A percentile compares a stretch with the other conserved stretches of the same genome.
phyloP scores from a whole-genome alignment of 2,329 filamentous ascomycete genomes.

The Diaporthe citrichinensis region DNA sequence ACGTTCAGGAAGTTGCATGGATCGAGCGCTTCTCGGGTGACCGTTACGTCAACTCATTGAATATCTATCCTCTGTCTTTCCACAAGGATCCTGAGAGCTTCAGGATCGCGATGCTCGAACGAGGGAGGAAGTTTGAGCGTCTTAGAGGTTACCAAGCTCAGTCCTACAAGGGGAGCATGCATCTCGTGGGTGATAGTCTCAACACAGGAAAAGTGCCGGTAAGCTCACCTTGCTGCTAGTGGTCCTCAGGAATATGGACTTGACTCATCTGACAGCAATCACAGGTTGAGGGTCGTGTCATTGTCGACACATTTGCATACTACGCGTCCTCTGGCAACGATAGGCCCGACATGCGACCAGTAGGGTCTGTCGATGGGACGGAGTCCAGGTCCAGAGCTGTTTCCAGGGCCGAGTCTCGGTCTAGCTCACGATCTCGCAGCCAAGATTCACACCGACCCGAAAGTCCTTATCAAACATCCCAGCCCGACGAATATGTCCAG shows the following conservation, averaged over 20 bases:
- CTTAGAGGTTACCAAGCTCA: not conserved
- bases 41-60: not conserved
- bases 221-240: not conserved
- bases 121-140: slow-evolving; percentile 1
- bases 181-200: not conserved
- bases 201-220: not conserved
- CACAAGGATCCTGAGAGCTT: not conserved
- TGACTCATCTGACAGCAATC: not conserved
- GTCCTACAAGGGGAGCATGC: slow-evolving; percentile 5
- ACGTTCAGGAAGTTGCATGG: not conserved
- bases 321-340: not conserved
- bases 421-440: not conserved
- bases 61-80: slow-evolving; percentile 1
- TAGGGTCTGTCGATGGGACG: not conserved
- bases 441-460: not conserved
- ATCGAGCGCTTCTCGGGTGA: not conserved
- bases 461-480: too few species aligned
- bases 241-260: not conserved
- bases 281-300: slow-evolving; percentile 6
- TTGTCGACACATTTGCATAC: slow-evolving; percentile 6
- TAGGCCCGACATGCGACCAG: not conserved
- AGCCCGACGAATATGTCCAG: not conserved
- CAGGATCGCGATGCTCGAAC: not conserved
- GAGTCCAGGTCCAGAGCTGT: not conserved
- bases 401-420: not conserved